phyloP scores from a whole-genome alignment of 352 stramenopile genomes.

The Phytophthora sansomeana region DNA sequence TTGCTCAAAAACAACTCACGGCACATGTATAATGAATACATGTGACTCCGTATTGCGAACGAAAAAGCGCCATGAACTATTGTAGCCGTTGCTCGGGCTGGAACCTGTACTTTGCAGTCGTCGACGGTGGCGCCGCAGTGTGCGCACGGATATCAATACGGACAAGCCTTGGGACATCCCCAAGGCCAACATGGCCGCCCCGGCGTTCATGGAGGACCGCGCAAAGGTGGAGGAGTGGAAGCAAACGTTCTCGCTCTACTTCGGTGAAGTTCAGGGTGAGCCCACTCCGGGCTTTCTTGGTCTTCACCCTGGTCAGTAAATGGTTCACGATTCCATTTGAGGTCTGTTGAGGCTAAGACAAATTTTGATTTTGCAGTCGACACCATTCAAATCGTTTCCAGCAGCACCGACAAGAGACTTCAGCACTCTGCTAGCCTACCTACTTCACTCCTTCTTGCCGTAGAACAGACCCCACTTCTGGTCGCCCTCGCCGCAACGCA shows the following conservation, averaged over 20 bases:
- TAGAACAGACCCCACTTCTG: conserved; percentile 86
- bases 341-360: no score
- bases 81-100: no score
- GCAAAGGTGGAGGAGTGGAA: conserved; percentile 51
- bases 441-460: conserved; percentile 55
- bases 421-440: no score
- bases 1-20: no score
- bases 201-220: conserved; percentile 60
- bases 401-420: no score
- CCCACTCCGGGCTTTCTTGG: conserved; percentile 49
- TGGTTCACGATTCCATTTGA: no score
- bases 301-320: conserved; percentile 45
- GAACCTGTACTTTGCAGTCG: no score
- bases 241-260: conserved; percentile 59
- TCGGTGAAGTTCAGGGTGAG: conserved; percentile 57
- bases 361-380: no score
- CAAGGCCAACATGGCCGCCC: conserved; percentile 39
- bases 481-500: conserved; percentile 70
- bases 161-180: conserved; percentile 40
- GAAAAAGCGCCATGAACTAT: no score
- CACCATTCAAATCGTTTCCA: no score
- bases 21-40: no score
- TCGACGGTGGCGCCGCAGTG: conserved; percentile 32
- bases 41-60: no score
- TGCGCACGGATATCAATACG: conserved; percentile 53